Percentiles rank a stretch among this genome's conserved stretches.
Evolutionary conservation across 1,284 basidiomycete genomes (phyloP).

Genomic region (Tremellales sp.): DNA sequence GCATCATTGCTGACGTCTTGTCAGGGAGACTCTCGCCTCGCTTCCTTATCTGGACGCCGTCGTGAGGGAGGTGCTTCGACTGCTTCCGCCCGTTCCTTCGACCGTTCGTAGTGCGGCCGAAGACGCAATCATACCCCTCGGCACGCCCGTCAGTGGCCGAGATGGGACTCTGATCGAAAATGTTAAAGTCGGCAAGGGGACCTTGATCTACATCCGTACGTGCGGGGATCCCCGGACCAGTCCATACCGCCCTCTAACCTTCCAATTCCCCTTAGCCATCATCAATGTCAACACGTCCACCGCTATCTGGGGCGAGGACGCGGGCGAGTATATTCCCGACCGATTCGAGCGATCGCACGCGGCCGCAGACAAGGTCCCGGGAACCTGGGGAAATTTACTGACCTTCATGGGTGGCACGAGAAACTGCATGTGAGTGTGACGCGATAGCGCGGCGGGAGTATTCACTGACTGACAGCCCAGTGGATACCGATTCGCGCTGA

Average conservation of each 20-base stretch:
- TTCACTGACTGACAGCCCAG: too few species aligned
- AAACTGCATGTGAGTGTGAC: conserved; percentile 56
- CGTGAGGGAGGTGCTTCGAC: conserved; percentile 62
- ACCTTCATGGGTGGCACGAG: conserved; percentile 66
- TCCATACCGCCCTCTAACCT: too few species aligned
- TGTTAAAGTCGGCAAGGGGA: conserved; percentile 37
- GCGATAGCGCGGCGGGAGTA: conserved; percentile 1
- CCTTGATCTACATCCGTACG: conserved; percentile 41
- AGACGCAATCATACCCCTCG: conserved; percentile 62
- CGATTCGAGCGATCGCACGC: conserved; percentile 25
- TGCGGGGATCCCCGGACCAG: too few species aligned
- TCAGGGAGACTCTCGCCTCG: conserved; percentile 48
- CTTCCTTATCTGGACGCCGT: conserved; percentile 61
- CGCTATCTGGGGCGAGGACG: conserved; percentile 67
- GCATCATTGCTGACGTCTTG: conserved; percentile 9
- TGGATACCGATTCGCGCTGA: conserved; percentile 65
- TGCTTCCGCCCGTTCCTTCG: conserved; percentile 62
- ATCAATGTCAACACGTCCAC: conserved; percentile 58
- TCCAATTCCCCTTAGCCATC: conserved; percentile 43
- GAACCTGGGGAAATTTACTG: conserved; percentile 62
- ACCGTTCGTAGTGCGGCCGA: conserved; percentile 59
- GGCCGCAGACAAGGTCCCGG: conserved; percentile 55
- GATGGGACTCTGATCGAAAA: conserved; percentile 46
- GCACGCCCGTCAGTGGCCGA: conserved; percentile 42
- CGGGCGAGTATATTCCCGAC: conserved; percentile 55